These are phyloP conservation scores for Fraxinus albicans DNA, from an alignment of 305 asterid species.

Conservation along the genomic window DNA sequence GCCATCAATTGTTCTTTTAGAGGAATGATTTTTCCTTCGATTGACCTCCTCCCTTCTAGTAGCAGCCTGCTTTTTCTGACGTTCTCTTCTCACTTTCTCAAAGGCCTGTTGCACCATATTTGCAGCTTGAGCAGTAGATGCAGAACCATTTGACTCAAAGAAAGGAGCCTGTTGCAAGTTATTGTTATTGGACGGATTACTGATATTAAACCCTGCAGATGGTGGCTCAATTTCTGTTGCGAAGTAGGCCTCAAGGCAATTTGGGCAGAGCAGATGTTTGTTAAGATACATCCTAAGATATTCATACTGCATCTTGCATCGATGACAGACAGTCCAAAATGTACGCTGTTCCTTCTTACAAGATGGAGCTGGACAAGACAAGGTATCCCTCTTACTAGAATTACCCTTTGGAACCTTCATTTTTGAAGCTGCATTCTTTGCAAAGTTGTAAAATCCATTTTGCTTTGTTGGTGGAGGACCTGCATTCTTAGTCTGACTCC, in stretches of 20 bases:
- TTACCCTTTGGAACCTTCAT: constrained; percentile 43
- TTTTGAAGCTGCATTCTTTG: constrained; percentile 43
- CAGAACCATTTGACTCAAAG: constrained; percentile 48
- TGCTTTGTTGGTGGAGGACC: constrained; percentile 42
- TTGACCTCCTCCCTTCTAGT: constrained; percentile 53
- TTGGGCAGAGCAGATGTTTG: constrained; percentile 79
- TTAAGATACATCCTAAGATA: constrained; percentile 72
- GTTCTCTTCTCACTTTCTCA: constrained; percentile 72
- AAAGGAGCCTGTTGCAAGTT: constrained; percentile 71
- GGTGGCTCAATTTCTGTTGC: constrained; percentile 78
- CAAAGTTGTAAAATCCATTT: constrained; percentile 59
- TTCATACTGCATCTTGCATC: constrained; percentile 80
- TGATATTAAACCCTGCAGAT: constrained; percentile 25
- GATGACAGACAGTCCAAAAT: constrained; percentile 81
- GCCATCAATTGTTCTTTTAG: constrained; percentile 44
- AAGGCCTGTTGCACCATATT: constrained; percentile 72
- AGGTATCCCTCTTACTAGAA: constrained; percentile 33
- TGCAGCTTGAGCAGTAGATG: constrained; percentile 67
- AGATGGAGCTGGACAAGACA: constrained; percentile 33
- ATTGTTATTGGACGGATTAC: constrained; percentile 23
- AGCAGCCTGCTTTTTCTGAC: constrained; percentile 76
- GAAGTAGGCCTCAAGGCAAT: constrained; percentile 71
- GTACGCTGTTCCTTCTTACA: constrained; percentile 50
- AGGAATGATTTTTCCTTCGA: constrained; percentile 43
- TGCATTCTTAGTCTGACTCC: constrained; percentile 25